Percentiles rank a stretch among this genome's conserved stretches.
Conservation (phyloP, 1,284 basidiomycete genomes). For the Irpex rosettiformis region DNA sequence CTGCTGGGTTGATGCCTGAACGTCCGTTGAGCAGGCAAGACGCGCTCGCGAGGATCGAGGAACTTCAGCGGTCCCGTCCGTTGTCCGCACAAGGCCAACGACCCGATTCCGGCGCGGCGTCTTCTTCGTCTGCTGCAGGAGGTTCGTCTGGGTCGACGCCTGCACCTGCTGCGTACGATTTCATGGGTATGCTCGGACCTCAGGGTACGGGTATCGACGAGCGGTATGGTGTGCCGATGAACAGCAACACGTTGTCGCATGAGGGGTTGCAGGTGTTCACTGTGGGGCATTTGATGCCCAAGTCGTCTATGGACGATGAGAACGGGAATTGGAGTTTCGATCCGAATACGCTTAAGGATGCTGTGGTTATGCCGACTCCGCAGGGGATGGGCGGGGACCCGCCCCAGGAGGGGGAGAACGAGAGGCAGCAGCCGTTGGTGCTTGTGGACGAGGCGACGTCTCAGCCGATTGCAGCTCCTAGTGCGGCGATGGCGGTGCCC, state of each 20-base stretch:
- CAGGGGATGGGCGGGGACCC: slow-evolving; percentile 30
- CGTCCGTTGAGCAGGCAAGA: slow-evolving; percentile 39
- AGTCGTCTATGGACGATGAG: slow-evolving; percentile 45
- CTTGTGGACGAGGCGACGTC: slow-evolving; percentile 18
- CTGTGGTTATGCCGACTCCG: slow-evolving; percentile 30
- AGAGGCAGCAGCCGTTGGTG: slow-evolving; percentile 23
- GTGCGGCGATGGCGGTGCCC: slow-evolving; percentile 15
- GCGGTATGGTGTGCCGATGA: slow-evolving; percentile 21
- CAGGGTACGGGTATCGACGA: slow-evolving; percentile 9
- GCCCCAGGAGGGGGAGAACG: slow-evolving; percentile 26
- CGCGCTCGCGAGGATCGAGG: slow-evolving; percentile 47
- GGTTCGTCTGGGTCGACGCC: background rate
- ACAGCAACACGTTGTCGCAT: slow-evolving; percentile 35
- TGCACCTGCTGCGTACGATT: slow-evolving; percentile 9
- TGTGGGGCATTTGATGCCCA: slow-evolving; percentile 74
- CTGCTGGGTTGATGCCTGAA: slow-evolving; percentile 28
- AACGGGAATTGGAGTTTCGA: slow-evolving; percentile 61
- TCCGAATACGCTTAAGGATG: slow-evolving; percentile 10
- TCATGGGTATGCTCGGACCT: slow-evolving; percentile 15
- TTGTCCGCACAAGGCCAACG: slow-evolving; percentile 26
- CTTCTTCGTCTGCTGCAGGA: slow-evolving; percentile 4
- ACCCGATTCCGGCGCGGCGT: slow-evolving; percentile 11
- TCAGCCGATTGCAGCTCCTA: slow-evolving; percentile 12
- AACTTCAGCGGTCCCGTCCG: slow-evolving; percentile 42
- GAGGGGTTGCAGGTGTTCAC: slow-evolving; percentile 80